Conservation (phyloP, 306 rosid species). For the Acacia confusa region DNA sequence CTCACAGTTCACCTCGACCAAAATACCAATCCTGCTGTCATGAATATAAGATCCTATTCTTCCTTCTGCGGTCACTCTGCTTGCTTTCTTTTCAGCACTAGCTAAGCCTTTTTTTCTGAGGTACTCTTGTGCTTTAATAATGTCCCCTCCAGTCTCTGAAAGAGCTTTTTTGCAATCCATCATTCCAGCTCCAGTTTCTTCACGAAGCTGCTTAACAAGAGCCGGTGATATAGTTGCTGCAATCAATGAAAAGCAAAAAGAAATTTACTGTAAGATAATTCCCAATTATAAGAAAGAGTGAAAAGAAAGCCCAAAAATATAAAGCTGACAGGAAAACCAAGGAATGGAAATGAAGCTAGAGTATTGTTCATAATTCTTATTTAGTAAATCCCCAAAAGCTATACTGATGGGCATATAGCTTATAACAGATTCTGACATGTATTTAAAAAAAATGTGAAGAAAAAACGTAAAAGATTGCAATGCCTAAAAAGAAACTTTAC, state of each 20-base stretch:
- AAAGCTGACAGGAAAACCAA: background rate
- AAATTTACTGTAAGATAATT: background rate
- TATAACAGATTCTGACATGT: background rate
- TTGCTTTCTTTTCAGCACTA: slow-evolving; percentile 94
- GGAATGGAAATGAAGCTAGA: background rate
- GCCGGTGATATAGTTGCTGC: slow-evolving; percentile 85
- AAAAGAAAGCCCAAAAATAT: background rate
- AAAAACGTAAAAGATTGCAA: background rate
- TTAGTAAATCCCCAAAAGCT: background rate
- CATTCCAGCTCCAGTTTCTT: slow-evolving; percentile 99
- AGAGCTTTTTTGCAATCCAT: slow-evolving; percentile 98
- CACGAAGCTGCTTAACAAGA: slow-evolving; percentile 93
- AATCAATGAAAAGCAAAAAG: slow-evolving; percentile 28
- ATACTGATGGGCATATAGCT: background rate
- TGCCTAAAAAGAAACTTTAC: background rate
- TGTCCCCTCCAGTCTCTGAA: slow-evolving; percentile 78
- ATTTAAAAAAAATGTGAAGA: background rate
- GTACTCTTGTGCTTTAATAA: slow-evolving; percentile 77
- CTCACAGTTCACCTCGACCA: slow-evolving; percentile 93
- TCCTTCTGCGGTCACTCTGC: slow-evolving; percentile 95
- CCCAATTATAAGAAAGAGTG: background rate
- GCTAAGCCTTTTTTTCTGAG: slow-evolving; percentile 94
- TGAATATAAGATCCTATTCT: slow-evolving; percentile 93
- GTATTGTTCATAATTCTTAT: slow-evolving; percentile 3
- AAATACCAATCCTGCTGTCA: slow-evolving; percentile 86